A percentile compares a stretch with the other conserved stretches of the same genome.
Evolutionary conservation across 2,329 filamentous ascomycete species (phyloP).

Genomic region (Diaporthe helianthi): DNA sequence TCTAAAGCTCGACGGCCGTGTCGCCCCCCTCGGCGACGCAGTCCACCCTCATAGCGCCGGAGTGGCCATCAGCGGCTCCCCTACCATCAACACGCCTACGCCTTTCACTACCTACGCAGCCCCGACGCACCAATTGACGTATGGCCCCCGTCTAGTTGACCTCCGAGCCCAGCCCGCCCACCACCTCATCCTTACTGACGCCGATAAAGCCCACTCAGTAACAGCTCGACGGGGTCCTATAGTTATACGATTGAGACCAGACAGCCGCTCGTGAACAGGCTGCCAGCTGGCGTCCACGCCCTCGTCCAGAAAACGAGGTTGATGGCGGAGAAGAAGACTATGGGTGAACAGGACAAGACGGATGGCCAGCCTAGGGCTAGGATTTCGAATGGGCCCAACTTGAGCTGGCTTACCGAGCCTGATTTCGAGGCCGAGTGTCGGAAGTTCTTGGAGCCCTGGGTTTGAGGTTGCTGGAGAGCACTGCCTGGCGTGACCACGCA

Average conservation of each 20-base stretch:
- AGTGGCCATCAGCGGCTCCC: slow-evolving; percentile 47
- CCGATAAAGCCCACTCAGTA: not conserved
- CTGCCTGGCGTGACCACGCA: not conserved
- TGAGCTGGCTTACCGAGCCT: slow-evolving; percentile 54
- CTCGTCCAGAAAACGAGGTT: slow-evolving; percentile 31
- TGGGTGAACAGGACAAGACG: slow-evolving; percentile 39
- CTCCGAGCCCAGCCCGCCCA: too few species aligned
- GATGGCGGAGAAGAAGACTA: not conserved
- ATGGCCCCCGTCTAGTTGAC: not conserved
- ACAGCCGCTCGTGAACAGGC: slow-evolving; percentile 44
- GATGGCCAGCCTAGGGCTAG: slow-evolving; percentile 47
- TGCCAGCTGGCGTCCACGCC: slow-evolving; percentile 43
- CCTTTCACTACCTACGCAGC: slow-evolving; percentile 41
- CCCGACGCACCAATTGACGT: slow-evolving; percentile 36
- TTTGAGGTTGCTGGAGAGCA: not conserved
- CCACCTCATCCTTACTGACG: not conserved
- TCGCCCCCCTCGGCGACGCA: slow-evolving; percentile 47
- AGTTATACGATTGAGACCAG: slow-evolving; percentile 45
- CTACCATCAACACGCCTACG: slow-evolving; percentile 49
- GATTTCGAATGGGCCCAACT: slow-evolving; percentile 47
- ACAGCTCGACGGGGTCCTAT: slow-evolving; percentile 35
- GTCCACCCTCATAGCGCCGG: slow-evolving; percentile 49
- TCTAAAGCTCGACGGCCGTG: slow-evolving; percentile 41
- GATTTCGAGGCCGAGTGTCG: slow-evolving; percentile 50
- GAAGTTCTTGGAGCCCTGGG: not conserved